Conservation (phyloP, 2,329 filamentous ascomycete species). For the Ophiocordyceps sinensis region DNA sequence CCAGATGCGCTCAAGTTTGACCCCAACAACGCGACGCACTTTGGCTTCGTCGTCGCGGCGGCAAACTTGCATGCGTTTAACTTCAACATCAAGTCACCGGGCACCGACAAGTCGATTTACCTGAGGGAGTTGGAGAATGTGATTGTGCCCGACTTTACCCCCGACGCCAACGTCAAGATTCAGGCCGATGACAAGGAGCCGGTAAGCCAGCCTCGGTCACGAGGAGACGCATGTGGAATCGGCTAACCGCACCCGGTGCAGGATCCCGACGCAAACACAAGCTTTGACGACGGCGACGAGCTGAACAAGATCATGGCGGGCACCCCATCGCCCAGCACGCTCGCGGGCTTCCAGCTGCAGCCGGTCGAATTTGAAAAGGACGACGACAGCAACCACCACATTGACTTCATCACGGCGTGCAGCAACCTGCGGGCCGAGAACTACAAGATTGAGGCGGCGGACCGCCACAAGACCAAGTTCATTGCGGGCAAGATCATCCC, state of each 20-base stretch:
- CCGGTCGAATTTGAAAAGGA: slow-evolving; percentile 98
- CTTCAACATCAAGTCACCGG: slow-evolving; percentile 86
- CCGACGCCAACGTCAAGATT: slow-evolving; percentile 84
- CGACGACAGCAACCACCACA: slow-evolving; percentile 94
- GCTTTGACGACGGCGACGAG: slow-evolving; percentile 61
- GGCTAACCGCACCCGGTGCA: slow-evolving; percentile 10
- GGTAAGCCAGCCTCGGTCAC: slow-evolving; percentile 22
- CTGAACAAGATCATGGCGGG: slow-evolving; percentile 56
- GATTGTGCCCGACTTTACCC: slow-evolving; percentile 90
- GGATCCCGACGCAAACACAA: slow-evolving; percentile 63
- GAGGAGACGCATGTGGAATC: background rate
- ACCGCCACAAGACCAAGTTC: slow-evolving; percentile 97
- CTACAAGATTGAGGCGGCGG: slow-evolving; percentile 88
- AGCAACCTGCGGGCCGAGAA: slow-evolving; percentile 95
- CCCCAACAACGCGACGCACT: slow-evolving; percentile 68
- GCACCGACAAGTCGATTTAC: slow-evolving; percentile 53
- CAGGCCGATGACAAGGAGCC: slow-evolving; percentile 92
- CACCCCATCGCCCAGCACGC: slow-evolving; percentile 63
- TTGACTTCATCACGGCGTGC: slow-evolving; percentile 95
- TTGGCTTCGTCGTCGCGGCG: slow-evolving; percentile 73
- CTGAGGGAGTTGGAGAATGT: slow-evolving; percentile 73
- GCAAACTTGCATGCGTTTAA: slow-evolving; percentile 96
- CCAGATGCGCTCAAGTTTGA: slow-evolving; percentile 88
- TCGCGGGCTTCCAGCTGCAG: slow-evolving; percentile 77
- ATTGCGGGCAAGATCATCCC: slow-evolving; percentile 99